phyloP scores from a whole-genome alignment of 1,284 basidiomycete genomes.

The Ustilago cynodontis region DNA sequence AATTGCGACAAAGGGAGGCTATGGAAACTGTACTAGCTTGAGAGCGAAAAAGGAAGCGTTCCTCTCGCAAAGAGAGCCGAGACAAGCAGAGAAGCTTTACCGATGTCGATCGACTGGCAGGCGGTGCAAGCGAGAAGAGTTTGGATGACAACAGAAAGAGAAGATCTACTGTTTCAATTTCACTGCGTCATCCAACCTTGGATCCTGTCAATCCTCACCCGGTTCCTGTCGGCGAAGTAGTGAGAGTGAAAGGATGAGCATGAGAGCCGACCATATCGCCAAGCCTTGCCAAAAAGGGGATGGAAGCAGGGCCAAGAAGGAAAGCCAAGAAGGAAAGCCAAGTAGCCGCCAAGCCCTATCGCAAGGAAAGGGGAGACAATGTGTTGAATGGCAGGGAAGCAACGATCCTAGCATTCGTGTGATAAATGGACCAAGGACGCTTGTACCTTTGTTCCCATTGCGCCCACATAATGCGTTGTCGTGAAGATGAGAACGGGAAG shows the following conservation, averaged over 20 bases:
- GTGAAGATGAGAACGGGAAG: background rate
- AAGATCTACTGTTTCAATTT: background rate
- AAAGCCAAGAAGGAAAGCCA: conserved; percentile 4
- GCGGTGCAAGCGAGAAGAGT: background rate
- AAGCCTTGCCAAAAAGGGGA: conserved; percentile 11
- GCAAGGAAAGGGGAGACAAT: background rate
- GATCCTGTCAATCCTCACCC: conserved; percentile 1
- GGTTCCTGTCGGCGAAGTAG: no score
- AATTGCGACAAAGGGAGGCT: no score
- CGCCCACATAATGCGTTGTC: conserved; percentile 2
- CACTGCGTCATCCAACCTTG: background rate
- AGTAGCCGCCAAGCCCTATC: conserved; percentile 13
- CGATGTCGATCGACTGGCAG: background rate
- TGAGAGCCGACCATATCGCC: background rate
- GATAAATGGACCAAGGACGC: background rate
- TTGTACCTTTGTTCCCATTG: conserved; percentile 1
- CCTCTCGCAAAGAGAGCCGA: background rate
- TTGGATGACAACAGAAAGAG: background rate
- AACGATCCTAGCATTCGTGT: no score
- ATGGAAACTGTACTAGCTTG: no score
- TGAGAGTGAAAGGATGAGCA: background rate
- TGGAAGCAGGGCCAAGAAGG: background rate
- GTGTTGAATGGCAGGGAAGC: background rate
- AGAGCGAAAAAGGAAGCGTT: background rate
- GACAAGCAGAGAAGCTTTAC: background rate